phyloP scores from a whole-genome alignment of 805 yeast species.

The Kregervanrija delftensis region DNA sequence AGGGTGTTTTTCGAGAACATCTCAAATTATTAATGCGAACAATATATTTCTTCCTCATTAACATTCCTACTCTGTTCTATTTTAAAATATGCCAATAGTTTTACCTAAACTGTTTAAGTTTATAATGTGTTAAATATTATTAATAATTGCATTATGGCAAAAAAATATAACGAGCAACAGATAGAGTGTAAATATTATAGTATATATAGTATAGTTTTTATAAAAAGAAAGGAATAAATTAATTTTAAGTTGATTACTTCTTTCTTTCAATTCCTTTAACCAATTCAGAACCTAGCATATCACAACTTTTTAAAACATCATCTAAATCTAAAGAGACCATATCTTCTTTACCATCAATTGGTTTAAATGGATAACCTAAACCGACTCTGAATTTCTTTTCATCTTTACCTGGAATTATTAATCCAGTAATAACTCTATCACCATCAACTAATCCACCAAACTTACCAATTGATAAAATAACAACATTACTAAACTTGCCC shows the following conservation, averaged over 20 bases:
- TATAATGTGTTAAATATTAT: too few species aligned
- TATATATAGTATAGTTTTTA: too few species aligned
- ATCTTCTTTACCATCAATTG: constrained; percentile 43
- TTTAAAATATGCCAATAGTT: too few species aligned
- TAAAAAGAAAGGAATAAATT: not conserved
- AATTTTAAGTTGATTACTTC: not conserved
- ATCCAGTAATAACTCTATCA: constrained; percentile 62
- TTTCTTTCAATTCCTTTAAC: constrained; percentile 19
- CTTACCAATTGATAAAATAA: constrained; percentile 58
- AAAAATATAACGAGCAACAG: too few species aligned
- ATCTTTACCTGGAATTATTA: constrained; percentile 64
- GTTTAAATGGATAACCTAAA: constrained; percentile 65
- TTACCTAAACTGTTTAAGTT: too few species aligned
- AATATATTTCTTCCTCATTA: too few species aligned
- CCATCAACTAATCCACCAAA: constrained; percentile 41
- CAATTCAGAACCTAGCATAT: constrained; percentile 56
- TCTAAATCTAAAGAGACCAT: constrained; percentile 36
- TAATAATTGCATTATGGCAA: too few species aligned
- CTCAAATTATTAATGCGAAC: too few species aligned
- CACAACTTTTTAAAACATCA: constrained; percentile 8
- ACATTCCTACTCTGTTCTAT: too few species aligned
- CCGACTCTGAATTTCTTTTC: constrained; percentile 73
- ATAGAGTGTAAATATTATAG: too few species aligned
- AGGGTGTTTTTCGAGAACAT: too few species aligned
- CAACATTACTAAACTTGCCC: constrained; percentile 54